A percentile compares a stretch with the other conserved stretches of the same genome.
Conservation (phyloP, 106 monocot species). For the Dioscorea alata region DNA sequence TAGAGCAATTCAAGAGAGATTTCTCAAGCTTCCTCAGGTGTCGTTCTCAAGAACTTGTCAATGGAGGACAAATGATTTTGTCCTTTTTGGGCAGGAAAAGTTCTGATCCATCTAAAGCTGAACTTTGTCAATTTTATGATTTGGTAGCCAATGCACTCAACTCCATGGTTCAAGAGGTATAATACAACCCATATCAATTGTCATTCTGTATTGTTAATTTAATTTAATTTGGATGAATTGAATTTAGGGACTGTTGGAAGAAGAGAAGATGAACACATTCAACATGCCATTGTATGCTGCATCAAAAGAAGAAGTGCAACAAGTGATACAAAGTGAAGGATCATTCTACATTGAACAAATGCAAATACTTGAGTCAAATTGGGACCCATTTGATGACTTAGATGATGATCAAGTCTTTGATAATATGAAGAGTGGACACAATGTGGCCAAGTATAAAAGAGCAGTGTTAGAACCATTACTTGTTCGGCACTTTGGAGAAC, state of each 20-base stretch:
- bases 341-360: constrained; percentile 12
- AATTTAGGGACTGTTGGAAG: too few species aligned
- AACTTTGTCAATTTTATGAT: neutral
- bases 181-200: too few species aligned
- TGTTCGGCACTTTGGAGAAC: constrained; percentile 27
- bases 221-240: too few species aligned
- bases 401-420: constrained; percentile 3
- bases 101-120: neutral
- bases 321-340: constrained; percentile 9
- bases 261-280: neutral
- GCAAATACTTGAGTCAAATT: constrained; percentile 15
- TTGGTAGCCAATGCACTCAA: constrained; percentile 24
- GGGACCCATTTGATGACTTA: constrained; percentile 23
- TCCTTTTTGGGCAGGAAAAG: constrained; percentile 18
- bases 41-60: constrained; percentile 8
- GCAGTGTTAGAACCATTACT: constrained; percentile 35
- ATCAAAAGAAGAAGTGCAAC: constrained; percentile 26
- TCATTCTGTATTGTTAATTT: too few species aligned
- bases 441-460: constrained; percentile 22
- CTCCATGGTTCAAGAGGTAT: constrained; percentile 29
- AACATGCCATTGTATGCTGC: constrained; percentile 5
- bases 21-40: constrained; percentile 18
- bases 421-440: constrained; percentile 14
- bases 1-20: constrained; percentile 19
- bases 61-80: constrained; percentile 22